Base-by-base conservation (phyloP, 495 filamentous ascomycete genomes). In the Penicillium bialowiezense region DNA sequence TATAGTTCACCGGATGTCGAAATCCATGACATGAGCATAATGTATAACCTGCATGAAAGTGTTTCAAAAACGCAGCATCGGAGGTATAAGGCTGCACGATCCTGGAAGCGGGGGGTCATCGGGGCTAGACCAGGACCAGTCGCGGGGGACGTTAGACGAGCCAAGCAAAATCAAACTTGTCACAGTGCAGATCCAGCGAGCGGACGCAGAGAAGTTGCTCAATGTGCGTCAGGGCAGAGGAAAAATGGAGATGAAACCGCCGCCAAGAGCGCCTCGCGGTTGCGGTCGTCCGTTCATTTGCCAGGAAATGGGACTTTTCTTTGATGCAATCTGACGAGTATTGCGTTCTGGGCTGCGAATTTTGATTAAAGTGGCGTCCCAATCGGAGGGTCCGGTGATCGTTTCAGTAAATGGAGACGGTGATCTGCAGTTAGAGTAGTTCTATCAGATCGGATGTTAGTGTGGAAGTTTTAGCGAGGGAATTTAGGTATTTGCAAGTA, bases 261-360 rank as follows among this genome's bases (percentile, higher is more conserved):
- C 24, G 45, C 45, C 45, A 48, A 48, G 36, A 40, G 37, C 35
- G 45, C 45, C 45, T 40, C 34, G 44, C 44, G 44, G 35, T 48
- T 20, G 45, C 39, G 12, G 8, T 15, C 21, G 18, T 24, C 36
- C 45, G 45, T 32, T 40, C 36, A 40, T 40, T 48, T 39, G 35
- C 42, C 28, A 32, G 10, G 12, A 19, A 34, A 13, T 13, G 21
- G 14, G 20, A 15, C 13, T 5, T 10, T 31, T 31, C 28, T 20
- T 40, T 38, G 24, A 47, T 28, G 15, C 26, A 37, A 46, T 46
- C 44, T 17, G 15, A 46, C 10, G 3, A 21, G 31, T 35, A n/a
- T 21, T 2, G 5, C 26, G 24, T 9, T 31, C 24, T 31, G 6
- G 44, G 17, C 34, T 21, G 19, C 3, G 10, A 1, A 29, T 29